Base-by-base conservation (phyloP, 371 early-diverging fungal genomes). In the Umbelopsis sp. region DNA sequence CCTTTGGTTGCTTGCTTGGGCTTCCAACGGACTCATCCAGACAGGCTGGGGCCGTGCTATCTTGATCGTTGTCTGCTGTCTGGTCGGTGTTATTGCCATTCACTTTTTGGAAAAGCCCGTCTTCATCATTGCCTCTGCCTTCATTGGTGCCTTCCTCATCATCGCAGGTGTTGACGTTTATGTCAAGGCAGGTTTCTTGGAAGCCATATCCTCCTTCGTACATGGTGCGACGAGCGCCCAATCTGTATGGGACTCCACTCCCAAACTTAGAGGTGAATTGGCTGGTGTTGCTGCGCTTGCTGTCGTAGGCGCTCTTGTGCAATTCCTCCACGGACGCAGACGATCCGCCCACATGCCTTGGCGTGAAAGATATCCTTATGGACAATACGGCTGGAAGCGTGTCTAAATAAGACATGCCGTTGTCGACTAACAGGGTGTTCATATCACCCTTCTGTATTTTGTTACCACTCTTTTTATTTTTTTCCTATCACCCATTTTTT, bases 151-250 rank as follows among this genome's bases (percentile, higher is more conserved):
- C 0, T 88, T 86, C 67, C 76, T 76, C 20, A 80, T 88, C 67
- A 82, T 88, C 67, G 73, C 80, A 65, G 88, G 88, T 68, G 65
- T 86, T 25, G 88, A 88, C 67, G 72, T 88, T 68, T 88, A 86
- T 73, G 80, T 80, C 38, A 79, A 86, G 48, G 77, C 86, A 8
- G 83, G 81, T 25, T 86, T 87, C 70, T 66, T 80, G 50, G 69
- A 77, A 45, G 70, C 78, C 2, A 75, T 83, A 10, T 48, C 70
- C 50, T 65, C 67, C 18, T 69, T 83, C 57, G 50, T 80, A 18
- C 79, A 76, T 44, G 83, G 78, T 22, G 73, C 67, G 41, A 70
- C 50, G 32, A 32, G 70, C 8, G 69, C 70, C 62, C 14, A 68
- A 0, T 57, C 72, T 3, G 63, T 75, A 1, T 52, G 62, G 29